Conservation (phyloP, 2,329 filamentous ascomycete species). For the Paraphaeosphaeria minitans region DNA sequence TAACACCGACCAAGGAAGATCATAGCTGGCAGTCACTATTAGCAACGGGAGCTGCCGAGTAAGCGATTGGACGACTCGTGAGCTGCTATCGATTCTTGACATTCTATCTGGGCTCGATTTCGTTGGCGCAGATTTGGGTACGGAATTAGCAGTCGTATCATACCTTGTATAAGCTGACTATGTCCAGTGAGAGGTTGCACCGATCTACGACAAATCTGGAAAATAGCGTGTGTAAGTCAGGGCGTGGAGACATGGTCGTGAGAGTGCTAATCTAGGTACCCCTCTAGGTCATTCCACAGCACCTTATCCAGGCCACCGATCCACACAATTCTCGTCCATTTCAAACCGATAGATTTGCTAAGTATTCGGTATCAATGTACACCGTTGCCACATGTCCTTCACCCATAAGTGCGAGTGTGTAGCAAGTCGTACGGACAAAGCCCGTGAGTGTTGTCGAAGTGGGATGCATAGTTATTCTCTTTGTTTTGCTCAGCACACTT, state of each 20-base stretch:
- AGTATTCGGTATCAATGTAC: not conserved
- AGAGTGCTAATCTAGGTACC: too few relatives aligned
- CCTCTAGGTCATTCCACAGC: too few relatives aligned
- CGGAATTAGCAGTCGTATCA: conserved; percentile 16
- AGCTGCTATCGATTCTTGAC: conserved; percentile 63
- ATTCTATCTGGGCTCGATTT: conserved; percentile 63
- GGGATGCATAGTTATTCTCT: too few relatives aligned
- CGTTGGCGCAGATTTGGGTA: conserved; percentile 63
- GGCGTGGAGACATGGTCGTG: not conserved
- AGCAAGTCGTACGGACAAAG: too few relatives aligned
- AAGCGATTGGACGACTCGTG: conserved; percentile 65
- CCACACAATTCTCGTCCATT: too few relatives aligned
- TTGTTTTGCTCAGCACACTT: too few relatives aligned
- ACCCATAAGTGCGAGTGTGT: too few relatives aligned
- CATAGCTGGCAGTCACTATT: not conserved
- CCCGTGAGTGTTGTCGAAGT: too few relatives aligned
- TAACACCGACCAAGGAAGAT: not conserved
- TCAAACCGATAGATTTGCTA: not conserved
- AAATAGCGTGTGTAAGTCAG: conserved; percentile 40
- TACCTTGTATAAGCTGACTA: conserved; percentile 10
- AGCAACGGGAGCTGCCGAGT: conserved; percentile 65
- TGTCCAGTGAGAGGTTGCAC: conserved; percentile 62
- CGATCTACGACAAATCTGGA: conserved; percentile 65
- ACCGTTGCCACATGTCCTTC: too few relatives aligned
- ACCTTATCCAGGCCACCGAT: too few relatives aligned